These are phyloP conservation scores for Euryodendron excelsum DNA, from an alignment of 148 eudicot genomes.

Conservation along the genomic window DNA sequence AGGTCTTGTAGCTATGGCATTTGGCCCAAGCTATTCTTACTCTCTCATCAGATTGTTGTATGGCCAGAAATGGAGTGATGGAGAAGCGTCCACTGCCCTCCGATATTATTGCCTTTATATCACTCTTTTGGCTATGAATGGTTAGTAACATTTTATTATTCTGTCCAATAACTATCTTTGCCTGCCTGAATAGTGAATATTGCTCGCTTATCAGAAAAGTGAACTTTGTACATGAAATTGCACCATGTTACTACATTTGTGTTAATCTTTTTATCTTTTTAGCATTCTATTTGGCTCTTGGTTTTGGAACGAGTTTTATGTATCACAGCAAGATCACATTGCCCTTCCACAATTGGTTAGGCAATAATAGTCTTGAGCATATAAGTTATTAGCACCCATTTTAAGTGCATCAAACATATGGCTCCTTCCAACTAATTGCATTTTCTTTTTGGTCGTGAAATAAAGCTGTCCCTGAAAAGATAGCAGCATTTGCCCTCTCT, in stretches of 20 bases:
- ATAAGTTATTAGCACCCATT: background rate
- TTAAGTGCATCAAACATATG: background rate
- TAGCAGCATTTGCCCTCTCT: background rate
- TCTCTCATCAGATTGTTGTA: slow-evolving; percentile 79
- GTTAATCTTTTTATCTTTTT: background rate
- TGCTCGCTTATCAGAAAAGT: background rate
- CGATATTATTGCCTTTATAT: slow-evolving; percentile 76
- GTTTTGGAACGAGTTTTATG: background rate
- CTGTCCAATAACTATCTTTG: background rate
- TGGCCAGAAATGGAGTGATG: slow-evolving; percentile 94
- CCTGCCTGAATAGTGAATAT: background rate
- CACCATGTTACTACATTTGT: background rate
- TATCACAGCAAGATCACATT: background rate
- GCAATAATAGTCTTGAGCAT: background rate
- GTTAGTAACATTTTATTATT: slow-evolving; percentile 32
- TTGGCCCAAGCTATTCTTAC: slow-evolving; percentile 95
- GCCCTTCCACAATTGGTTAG: background rate
- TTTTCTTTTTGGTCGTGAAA: background rate
- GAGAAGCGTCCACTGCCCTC: slow-evolving; percentile 93
- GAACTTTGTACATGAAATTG: background rate
- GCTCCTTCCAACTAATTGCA: background rate
- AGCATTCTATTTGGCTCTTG: background rate
- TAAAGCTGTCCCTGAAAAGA: background rate
- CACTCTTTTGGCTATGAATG: slow-evolving; percentile 78
- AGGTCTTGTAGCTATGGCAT: slow-evolving; percentile 81